Percentiles rank a stretch among this genome's conserved stretches.
Evolutionary conservation across 73 alveolate genomes (phyloP).

Genomic region (Paraurostyla sp.): DNA sequence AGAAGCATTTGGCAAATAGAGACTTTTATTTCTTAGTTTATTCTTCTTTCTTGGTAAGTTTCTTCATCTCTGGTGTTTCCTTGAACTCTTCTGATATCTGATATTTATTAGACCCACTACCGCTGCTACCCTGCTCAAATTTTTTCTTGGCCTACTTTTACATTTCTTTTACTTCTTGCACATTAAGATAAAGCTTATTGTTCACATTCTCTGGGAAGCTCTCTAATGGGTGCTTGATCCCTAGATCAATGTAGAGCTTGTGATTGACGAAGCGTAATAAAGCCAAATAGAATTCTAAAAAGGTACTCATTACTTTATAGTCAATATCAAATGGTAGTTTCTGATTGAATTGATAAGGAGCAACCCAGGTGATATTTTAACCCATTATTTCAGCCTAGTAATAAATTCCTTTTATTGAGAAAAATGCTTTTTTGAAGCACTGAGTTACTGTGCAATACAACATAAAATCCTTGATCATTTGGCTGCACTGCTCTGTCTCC

Average conservation of each 20-base stretch:
- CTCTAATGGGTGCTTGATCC: conserved; percentile 90
- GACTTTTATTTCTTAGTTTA: conserved; percentile 72
- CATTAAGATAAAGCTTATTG: conserved; percentile 69
- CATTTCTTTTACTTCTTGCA: conserved; percentile 69
- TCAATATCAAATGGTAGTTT: conserved; percentile 93
- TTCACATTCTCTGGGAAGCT: conserved; percentile 61
- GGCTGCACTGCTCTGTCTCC: conserved; percentile 74
- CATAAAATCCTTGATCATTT: conserved; percentile 86
- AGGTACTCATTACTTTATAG: conserved; percentile 95
- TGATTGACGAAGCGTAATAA: conserved; percentile 92
- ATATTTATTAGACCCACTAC: conserved; percentile 4
- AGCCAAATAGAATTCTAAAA: conserved; percentile 92
- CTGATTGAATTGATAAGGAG: conserved; percentile 96
- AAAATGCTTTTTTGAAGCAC: conserved; percentile 89
- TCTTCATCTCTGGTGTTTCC: conserved; percentile 85
- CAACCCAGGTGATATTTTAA: conserved; percentile 93
- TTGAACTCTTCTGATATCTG: conserved; percentile 72
- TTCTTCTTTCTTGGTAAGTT: conserved; percentile 82
- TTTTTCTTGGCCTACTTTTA: conserved; percentile 74
- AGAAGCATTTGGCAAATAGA: conserved; percentile 77
- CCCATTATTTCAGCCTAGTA: conserved; percentile 95
- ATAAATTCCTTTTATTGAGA: conserved; percentile 97
- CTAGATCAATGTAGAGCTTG: conserved; percentile 91
- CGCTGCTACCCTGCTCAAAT: conserved; percentile 57
- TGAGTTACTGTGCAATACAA: conserved; percentile 81